Evolutionary conservation across 306 rosid species (phyloP).

Genomic region (Prunus kanzakura): DNA sequence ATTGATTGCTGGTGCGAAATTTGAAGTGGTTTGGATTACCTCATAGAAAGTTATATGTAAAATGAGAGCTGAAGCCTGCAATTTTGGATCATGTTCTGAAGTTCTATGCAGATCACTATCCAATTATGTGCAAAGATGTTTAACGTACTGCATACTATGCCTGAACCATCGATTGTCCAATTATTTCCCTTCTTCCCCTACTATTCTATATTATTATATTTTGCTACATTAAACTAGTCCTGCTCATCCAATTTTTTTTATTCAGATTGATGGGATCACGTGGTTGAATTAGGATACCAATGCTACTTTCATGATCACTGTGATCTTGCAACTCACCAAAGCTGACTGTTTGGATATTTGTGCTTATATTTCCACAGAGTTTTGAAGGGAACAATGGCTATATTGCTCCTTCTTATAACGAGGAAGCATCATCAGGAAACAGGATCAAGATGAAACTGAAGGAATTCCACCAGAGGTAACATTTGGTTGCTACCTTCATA

Average conservation of each 20-base stretch:
- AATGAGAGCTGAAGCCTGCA: not conserved
- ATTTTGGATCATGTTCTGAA: not conserved
- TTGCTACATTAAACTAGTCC: not conserved
- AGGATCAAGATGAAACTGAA: constrained; percentile 89
- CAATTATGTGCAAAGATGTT: constrained; percentile 4
- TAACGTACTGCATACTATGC: not conserved
- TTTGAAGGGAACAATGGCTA: constrained; percentile 64
- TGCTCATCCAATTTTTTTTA: not conserved
- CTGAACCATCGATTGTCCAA: not conserved
- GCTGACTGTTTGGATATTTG: constrained; percentile 5
- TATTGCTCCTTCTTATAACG: constrained; percentile 71
- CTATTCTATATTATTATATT: not conserved
- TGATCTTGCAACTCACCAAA: not conserved
- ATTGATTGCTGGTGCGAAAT: not conserved
- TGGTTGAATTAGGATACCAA: constrained; percentile 1
- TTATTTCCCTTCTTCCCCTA: not conserved
- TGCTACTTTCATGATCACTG: not conserved
- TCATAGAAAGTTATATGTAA: not conserved
- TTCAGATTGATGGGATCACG: not conserved
- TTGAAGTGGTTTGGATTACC: constrained; percentile 1
- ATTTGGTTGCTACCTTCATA: not conserved
- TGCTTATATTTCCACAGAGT: constrained; percentile 30
- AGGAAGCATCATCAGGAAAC: constrained; percentile 77
- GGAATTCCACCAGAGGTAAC: constrained; percentile 86
- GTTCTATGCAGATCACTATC: not conserved